Percentiles rank a stretch among this genome's conserved stretches.
phyloP scores from a whole-genome alignment of 495 filamentous ascomycete species.

The Tetracladium setigerum region DNA sequence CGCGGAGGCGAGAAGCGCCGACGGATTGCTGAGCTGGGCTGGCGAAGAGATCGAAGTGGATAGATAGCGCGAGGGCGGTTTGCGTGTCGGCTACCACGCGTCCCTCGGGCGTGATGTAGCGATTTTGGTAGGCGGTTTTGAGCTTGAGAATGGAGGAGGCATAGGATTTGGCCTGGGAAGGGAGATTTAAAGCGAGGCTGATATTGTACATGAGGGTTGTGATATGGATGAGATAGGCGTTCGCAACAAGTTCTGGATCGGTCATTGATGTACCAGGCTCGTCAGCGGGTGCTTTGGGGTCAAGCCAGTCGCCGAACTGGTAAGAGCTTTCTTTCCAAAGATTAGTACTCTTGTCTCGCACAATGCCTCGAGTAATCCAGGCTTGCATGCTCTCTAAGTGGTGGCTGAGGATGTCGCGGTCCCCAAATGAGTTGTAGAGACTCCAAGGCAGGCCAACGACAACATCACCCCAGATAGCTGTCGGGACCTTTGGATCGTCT shows the following conservation, averaged over 20 bases:
- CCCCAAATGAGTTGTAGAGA: slow-evolving; percentile 34
- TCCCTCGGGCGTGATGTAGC: slow-evolving; percentile 33
- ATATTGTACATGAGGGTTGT: slow-evolving; percentile 28
- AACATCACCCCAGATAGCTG: slow-evolving; percentile 43
- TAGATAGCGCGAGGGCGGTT: slow-evolving; percentile 35
- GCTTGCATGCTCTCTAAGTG: slow-evolving; percentile 37
- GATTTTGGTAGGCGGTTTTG: slow-evolving; percentile 28
- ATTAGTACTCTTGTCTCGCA: slow-evolving; percentile 26
- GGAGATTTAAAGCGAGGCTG: slow-evolving; percentile 23
- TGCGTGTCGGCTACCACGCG: slow-evolving; percentile 38
- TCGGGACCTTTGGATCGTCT: slow-evolving; percentile 11
- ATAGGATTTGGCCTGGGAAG: slow-evolving; percentile 23
- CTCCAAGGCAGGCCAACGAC: slow-evolving; percentile 35
- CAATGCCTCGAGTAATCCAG: slow-evolving; percentile 41
- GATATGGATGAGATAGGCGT: slow-evolving; percentile 45
- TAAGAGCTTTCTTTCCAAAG: slow-evolving; percentile 32
- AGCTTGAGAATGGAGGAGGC: slow-evolving; percentile 19
- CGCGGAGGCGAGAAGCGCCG: slow-evolving; percentile 24
- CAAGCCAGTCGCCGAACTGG: slow-evolving; percentile 47
- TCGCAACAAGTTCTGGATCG: slow-evolving; percentile 34
- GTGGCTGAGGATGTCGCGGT: slow-evolving; percentile 28
- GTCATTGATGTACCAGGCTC: slow-evolving; percentile 32
- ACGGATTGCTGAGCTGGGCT: slow-evolving; percentile 17
- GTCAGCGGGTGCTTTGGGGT: slow-evolving; percentile 38
- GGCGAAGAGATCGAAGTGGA: slow-evolving; percentile 37